phyloP scores from a whole-genome alignment of 1,284 basidiomycete genomes.

The Ustilago lituana region DNA sequence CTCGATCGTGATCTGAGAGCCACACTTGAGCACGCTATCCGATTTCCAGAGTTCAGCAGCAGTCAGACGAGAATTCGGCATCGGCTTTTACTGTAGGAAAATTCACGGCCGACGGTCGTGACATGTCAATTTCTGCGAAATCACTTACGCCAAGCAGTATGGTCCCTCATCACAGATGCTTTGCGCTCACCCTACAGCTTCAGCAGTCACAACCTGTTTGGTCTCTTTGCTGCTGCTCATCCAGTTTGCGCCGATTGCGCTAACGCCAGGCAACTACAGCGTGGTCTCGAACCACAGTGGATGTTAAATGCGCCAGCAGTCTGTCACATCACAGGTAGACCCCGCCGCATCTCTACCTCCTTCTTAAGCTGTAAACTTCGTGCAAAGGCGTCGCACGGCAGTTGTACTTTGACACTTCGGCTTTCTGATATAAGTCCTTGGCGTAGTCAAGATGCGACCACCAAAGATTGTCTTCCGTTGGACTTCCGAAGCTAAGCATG shows the following conservation, averaged over 20 bases:
- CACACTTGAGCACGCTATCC: constrained; percentile 15
- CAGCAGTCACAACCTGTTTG: too few species aligned
- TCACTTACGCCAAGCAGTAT: background rate
- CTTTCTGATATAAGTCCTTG: too few species aligned
- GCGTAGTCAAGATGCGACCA: too few species aligned
- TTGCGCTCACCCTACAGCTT: too few species aligned
- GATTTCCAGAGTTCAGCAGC: too few species aligned
- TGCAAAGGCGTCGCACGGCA: too few species aligned
- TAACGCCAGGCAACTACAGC: constrained; percentile 5
- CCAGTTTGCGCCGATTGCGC: background rate
- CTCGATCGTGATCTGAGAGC: constrained; percentile 9
- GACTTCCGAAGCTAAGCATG: too few species aligned
- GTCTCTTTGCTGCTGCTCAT: background rate
- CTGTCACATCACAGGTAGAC: too few species aligned
- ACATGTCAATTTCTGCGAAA: constrained; percentile 45
- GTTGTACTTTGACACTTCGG: too few species aligned
- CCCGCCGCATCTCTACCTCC: background rate
- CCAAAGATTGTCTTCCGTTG: too few species aligned
- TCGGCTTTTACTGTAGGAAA: background rate
- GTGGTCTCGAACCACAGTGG: background rate
- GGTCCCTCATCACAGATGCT: background rate
- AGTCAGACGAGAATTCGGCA: background rate
- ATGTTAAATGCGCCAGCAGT: constrained; percentile 15
- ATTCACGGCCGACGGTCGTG: constrained; percentile 14
- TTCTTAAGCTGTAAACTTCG: too few species aligned